Evolutionary conservation across 176 grass and related monocot genomes (phyloP), one percentile per base, ranked within the genome.

Genomic region (Musa acuminata): DNA sequence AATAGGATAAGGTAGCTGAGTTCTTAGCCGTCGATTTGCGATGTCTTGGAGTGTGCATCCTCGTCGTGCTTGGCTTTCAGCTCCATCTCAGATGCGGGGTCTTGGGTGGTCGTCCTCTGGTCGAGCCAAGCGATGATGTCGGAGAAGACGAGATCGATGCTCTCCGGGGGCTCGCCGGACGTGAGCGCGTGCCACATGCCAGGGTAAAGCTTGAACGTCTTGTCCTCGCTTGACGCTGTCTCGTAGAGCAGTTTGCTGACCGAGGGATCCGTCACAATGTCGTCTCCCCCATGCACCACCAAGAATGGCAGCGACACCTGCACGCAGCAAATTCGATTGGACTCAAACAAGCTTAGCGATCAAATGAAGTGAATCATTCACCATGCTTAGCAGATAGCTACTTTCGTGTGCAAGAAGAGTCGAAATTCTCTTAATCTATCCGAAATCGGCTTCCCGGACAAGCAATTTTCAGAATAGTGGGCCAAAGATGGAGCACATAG

Each of bases 141-240:
- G 24, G 66, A 71, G 64, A 86, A 95, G 77, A 95, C 87, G 4
- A 76, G 78, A 20, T 88, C 79, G 4, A 67, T 71, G 4, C 86
- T 82, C 9, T 84, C 80, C 19, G 65, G 85, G 14, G 82, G 23
- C 64, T 95, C 91, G 4, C 65, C 77, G 16, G 82, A 85, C 8
- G 50, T 73, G 53, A 90, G 80, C 1, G 82, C 87, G 62, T 88
- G 91, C 91, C 80, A 95, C 87, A 90, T 90, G 17, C 91, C 87
- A 12, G 87, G 83, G 43, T 95, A 90, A 14, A 95, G 73, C 80
- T 90, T 96, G 55, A 96, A 83, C 23, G 71, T 76, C 62, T 96
- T 96, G 60, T 91, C 92, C 16, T 22, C 24, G 75, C 88, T 91
- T 0, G 81, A 76, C 3, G 88, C 88, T 64, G 83, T 70, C 75